Evolutionary conservation across 139 green algal genomes (phyloP).

Genomic region (Chlamydomonas eustigma): DNA sequence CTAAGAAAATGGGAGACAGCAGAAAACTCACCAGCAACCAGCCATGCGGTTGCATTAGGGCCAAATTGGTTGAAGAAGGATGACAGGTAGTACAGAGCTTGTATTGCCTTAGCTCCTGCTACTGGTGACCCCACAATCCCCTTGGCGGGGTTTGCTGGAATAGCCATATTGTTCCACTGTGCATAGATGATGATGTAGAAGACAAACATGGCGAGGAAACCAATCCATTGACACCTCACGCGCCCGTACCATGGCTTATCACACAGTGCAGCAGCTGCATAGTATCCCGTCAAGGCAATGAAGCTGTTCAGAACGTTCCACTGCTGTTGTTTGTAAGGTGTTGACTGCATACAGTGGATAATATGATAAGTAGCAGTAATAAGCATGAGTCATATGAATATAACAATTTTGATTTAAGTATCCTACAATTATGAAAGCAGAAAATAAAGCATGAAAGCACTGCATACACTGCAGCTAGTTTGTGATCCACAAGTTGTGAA

Average conservation of each 20-base stretch:
- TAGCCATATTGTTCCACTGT: slow-evolving; percentile 19
- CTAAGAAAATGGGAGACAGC: no score
- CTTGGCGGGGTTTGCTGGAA: neutral
- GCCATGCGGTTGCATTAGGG: slow-evolving; percentile 53
- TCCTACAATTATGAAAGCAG: no score
- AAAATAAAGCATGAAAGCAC: no score
- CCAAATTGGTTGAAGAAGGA: slow-evolving; percentile 77
- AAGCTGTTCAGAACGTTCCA: slow-evolving; percentile 71
- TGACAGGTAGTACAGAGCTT: slow-evolving; percentile 76
- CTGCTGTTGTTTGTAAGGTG: slow-evolving; percentile 27
- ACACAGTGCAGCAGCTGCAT: slow-evolving; percentile 50
- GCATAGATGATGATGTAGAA: slow-evolving; percentile 28
- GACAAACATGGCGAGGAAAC: slow-evolving; percentile 40
- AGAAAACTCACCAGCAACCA: slow-evolving; percentile 56
- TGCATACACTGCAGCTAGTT: no score
- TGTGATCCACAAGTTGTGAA: no score
- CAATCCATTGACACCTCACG: slow-evolving; percentile 22
- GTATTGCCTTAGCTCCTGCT: slow-evolving; percentile 26
- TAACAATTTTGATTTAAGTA: no score
- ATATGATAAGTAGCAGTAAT: no score
- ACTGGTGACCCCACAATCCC: neutral
- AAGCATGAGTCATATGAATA: no score
- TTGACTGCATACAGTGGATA: neutral
- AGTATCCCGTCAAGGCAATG: slow-evolving; percentile 67
- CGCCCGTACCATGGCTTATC: slow-evolving; percentile 50